These are phyloP conservation scores for Volvox carteri DNA, from an alignment of 163 green algal genomes.

Conservation along the genomic window DNA sequence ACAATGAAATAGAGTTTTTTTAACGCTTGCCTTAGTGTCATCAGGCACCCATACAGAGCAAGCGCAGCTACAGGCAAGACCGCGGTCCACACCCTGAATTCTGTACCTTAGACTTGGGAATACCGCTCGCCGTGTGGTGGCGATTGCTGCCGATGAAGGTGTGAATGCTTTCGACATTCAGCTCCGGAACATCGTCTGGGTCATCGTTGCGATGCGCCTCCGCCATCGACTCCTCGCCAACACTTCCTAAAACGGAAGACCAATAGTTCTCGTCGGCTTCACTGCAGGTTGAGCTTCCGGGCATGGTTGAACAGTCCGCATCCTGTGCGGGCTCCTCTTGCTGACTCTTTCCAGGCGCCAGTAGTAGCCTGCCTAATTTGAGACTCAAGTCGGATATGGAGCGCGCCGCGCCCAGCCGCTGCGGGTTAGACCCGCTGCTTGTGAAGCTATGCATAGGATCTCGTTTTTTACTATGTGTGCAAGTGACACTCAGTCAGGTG, in stretches of 20 bases:
- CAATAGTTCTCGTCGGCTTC: background rate
- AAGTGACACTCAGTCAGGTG: no score
- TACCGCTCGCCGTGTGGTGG: constrained; percentile 4
- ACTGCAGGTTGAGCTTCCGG: background rate
- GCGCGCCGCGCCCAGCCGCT: background rate
- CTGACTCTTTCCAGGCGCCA: background rate
- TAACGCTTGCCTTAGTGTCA: no score
- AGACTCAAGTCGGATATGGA: background rate
- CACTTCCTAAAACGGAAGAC: background rate
- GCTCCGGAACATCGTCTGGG: constrained; percentile 9
- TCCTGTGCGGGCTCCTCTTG: background rate
- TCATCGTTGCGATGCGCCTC: background rate
- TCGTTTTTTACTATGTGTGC: no score
- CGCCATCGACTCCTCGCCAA: background rate
- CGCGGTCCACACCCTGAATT: no score
- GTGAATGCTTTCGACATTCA: constrained; percentile 12
- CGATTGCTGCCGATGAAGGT: constrained; percentile 6
- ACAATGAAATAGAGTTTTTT: no score
- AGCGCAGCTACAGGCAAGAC: no score
- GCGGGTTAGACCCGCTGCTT: no score
- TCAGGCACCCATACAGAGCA: no score
- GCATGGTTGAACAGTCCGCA: background rate
- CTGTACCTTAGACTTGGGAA: constrained; percentile 27
- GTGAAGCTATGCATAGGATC: constrained; percentile 16
- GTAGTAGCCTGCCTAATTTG: background rate